phyloP scores from a whole-genome alignment of 495 filamentous ascomycete species.

The Elasticomyces elasticus region DNA sequence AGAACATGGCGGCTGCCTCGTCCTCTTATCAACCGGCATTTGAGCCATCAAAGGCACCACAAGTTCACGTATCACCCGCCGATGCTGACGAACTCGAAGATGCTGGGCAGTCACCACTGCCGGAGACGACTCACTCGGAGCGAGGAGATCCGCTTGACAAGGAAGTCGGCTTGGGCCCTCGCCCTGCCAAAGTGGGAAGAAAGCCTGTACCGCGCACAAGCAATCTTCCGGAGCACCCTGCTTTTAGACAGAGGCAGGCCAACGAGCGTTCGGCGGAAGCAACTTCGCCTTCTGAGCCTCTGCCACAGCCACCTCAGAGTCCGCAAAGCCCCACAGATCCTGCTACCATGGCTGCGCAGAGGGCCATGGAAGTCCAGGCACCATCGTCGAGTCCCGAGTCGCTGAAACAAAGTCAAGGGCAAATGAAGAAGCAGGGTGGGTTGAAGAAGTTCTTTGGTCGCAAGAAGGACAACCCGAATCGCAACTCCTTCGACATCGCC shows the following conservation, averaged over 20 bases:
- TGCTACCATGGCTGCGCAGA: constrained; percentile 24
- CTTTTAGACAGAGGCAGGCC: constrained; percentile 21
- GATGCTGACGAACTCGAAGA: constrained; percentile 1
- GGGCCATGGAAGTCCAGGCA: constrained; percentile 25
- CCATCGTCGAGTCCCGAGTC: constrained; percentile 39
- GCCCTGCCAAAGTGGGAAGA: constrained; percentile 7
- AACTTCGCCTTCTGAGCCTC: background rate
- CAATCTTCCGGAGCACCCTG: constrained; percentile 28
- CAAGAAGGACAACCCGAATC: constrained; percentile 36
- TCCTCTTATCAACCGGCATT: background rate
- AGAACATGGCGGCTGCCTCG: background rate
- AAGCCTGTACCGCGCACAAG: constrained; percentile 22
- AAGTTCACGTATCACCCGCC: background rate
- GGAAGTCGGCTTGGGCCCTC: constrained; percentile 5
- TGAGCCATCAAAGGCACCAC: background rate
- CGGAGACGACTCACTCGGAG: constrained; percentile 1
- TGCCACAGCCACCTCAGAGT: constrained; percentile 5
- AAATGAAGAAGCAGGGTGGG: constrained; percentile 42
- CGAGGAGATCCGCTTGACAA: constrained; percentile 7
- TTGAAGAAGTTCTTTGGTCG: constrained; percentile 57
- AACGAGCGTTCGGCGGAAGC: constrained; percentile 1
- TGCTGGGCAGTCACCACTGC: constrained; percentile 4
- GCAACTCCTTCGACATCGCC: constrained; percentile 12
- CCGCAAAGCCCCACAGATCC: constrained; percentile 9
- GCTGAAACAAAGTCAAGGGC: constrained; percentile 35